Percentiles rank a stretch among this genome's conserved stretches.
Evolutionary conservation across 2,329 filamentous ascomycete genomes (phyloP).

Genomic region (Ophiostoma triangulosporum): DNA sequence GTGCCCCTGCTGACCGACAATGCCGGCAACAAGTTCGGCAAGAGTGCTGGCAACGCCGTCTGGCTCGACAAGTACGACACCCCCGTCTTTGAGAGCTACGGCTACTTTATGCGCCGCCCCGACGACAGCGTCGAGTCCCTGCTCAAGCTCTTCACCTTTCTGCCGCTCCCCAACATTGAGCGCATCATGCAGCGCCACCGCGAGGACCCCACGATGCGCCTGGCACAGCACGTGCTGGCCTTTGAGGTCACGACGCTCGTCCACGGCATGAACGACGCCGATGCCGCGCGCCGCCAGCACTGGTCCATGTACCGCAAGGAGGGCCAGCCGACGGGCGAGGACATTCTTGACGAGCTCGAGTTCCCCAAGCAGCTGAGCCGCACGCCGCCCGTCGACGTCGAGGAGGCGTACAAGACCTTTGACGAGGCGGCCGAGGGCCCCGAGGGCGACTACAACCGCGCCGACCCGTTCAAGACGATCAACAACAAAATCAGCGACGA

Average conservation of each 20-base stretch:
- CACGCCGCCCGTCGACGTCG: neutral
- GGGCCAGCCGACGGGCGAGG: neutral
- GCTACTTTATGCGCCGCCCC: conserved; percentile 73
- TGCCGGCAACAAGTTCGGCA: conserved; percentile 82
- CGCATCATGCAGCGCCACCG: conserved; percentile 54
- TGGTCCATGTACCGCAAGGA: conserved; percentile 28
- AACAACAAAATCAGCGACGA: neutral
- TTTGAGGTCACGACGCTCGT: conserved; percentile 68
- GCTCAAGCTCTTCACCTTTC: conserved; percentile 81
- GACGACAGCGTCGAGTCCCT: conserved; percentile 73
- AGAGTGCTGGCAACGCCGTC: conserved; percentile 83
- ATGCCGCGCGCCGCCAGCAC: conserved; percentile 41
- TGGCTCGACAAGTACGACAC: conserved; percentile 83
- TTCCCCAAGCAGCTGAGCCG: neutral
- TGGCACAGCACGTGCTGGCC: conserved; percentile 74
- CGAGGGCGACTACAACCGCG: neutral
- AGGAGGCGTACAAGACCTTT: neutral
- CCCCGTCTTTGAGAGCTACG: conserved; percentile 71
- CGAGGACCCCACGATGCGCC: conserved; percentile 53
- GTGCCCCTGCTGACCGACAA: conserved; percentile 79
- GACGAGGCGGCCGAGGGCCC: conserved; percentile 8
- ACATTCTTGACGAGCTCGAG: neutral
- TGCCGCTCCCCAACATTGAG: conserved; percentile 57
- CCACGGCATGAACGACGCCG: conserved; percentile 55
- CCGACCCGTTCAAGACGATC: neutral